Conservation (phyloP, 1,284 basidiomycete genomes). For the Ceratobasidium sp. region DNA sequence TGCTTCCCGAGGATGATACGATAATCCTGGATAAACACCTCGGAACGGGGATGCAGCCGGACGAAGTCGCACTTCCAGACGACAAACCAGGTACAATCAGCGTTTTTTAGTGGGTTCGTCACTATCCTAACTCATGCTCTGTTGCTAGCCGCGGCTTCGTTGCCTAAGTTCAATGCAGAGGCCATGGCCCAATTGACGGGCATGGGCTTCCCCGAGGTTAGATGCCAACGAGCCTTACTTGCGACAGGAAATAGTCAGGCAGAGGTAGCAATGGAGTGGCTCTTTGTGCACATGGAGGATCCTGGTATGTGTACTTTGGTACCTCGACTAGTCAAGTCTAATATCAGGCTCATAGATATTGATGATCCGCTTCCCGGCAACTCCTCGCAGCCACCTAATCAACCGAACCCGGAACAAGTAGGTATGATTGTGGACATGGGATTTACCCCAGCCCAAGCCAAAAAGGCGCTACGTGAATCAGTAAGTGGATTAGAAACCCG, state of each 20-base stretch:
- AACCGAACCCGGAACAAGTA: conserved; percentile 73
- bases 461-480: conserved; percentile 88
- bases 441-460: conserved; percentile 82
- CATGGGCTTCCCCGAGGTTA: conserved; percentile 86
- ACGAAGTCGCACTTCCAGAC: conserved; percentile 77
- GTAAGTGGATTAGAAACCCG: conserved; percentile 54
- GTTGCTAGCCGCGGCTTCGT: conserved; percentile 47
- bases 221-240: conserved; percentile 87
- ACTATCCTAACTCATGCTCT: not conserved
- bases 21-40: conserved; percentile 74
- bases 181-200: conserved; percentile 77
- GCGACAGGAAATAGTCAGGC: conserved; percentile 83
- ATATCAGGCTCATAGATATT: conserved; percentile 67
- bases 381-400: conserved; percentile 50
- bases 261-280: conserved; percentile 93
- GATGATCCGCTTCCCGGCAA: conserved; percentile 72
- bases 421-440: conserved; percentile 89
- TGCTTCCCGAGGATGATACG: conserved; percentile 67
- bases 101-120: not conserved
- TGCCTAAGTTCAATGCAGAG: conserved; percentile 72
- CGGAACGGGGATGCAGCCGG: conserved; percentile 74
- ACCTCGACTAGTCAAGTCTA: not conserved
- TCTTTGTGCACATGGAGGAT: conserved; percentile 96
- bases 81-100: conserved; percentile 51
- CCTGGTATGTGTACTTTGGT: conserved; percentile 60